These are phyloP conservation scores for Candida silvatica DNA, from an alignment of 805 yeast genomes.

Conservation along the genomic window DNA sequence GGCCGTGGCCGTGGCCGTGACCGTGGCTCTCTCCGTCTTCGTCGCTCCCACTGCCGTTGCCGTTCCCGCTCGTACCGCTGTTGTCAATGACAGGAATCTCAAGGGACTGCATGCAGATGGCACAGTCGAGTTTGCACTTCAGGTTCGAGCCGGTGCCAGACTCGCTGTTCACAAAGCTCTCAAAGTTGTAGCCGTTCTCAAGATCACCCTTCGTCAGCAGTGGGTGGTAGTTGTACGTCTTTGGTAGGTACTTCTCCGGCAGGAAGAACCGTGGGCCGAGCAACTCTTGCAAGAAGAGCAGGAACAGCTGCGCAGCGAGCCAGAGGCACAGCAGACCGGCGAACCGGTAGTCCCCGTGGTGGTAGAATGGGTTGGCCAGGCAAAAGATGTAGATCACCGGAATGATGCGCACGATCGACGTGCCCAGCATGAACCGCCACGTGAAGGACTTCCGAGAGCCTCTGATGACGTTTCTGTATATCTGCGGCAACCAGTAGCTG, in stretches of 20 bases:
- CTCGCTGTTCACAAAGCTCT: conserved; percentile 25
- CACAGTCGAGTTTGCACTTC: conserved; percentile 60
- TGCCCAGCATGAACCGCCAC: conserved; percentile 72
- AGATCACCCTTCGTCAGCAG: conserved; percentile 48
- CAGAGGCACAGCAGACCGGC: conserved; percentile 41
- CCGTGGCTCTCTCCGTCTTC: conserved; percentile 4
- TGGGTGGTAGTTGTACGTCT: conserved; percentile 80
- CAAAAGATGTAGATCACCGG: conserved; percentile 54
- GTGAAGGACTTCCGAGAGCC: conserved; percentile 60
- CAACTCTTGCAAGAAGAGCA: conserved; percentile 54
- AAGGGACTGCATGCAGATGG: conserved; percentile 83
- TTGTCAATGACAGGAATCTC: conserved; percentile 40
- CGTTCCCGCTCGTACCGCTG: conserved; percentile 3
- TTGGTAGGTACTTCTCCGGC: conserved; percentile 67
- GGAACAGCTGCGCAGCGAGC: conserved; percentile 48
- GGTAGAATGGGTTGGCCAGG: conserved; percentile 57
- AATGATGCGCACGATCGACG: conserved; percentile 48
- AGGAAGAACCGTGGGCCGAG: conserved; percentile 81
- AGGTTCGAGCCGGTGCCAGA: conserved; percentile 19
- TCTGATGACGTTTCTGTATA: conserved; percentile 63
- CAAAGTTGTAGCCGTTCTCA: conserved; percentile 53
- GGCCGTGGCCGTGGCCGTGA: conserved; percentile 7
- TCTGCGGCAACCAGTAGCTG: conserved; percentile 87
- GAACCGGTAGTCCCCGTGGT: conserved; percentile 50
- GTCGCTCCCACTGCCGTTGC: conserved; percentile 6